Conservation (phyloP, 371 early-diverging fungal species). For the Mucor velutinosus region DNA sequence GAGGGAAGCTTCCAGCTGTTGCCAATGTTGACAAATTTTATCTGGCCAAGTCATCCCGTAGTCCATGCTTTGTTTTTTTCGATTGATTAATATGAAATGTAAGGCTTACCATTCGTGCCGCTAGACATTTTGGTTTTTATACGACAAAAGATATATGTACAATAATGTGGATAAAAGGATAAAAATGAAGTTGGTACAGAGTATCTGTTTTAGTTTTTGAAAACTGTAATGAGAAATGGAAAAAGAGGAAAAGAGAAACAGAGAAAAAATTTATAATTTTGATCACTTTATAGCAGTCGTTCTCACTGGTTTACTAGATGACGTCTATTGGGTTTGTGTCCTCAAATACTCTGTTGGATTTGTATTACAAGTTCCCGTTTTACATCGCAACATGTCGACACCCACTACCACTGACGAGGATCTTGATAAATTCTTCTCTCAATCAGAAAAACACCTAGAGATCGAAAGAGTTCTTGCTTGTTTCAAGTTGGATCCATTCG, state of each 20-base stretch:
- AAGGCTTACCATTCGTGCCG: conserved; percentile 17
- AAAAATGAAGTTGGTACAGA: background rate
- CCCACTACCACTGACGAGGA: conserved; percentile 40
- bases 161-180: background rate
- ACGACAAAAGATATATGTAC: background rate
- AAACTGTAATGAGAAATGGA: background rate
- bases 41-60: background rate
- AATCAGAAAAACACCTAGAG: conserved; percentile 75
- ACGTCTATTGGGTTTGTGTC: background rate
- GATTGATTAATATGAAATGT: conserved; percentile 6
- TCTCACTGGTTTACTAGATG: background rate
- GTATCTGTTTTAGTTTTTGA: background rate
- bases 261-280: background rate
- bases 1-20: background rate
- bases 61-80: background rate
- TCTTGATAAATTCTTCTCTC: conserved; percentile 68
- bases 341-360: no score
- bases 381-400: conserved; percentile 4
- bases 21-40: background rate
- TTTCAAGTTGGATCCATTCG: conserved; percentile 81
- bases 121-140: conserved; percentile 2
- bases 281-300: background rate
- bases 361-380: background rate
- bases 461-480: conserved; percentile 83
- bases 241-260: background rate